Conservation (phyloP, 495 filamentous ascomycete species). For the Tuber microsphaerosporum region DNA sequence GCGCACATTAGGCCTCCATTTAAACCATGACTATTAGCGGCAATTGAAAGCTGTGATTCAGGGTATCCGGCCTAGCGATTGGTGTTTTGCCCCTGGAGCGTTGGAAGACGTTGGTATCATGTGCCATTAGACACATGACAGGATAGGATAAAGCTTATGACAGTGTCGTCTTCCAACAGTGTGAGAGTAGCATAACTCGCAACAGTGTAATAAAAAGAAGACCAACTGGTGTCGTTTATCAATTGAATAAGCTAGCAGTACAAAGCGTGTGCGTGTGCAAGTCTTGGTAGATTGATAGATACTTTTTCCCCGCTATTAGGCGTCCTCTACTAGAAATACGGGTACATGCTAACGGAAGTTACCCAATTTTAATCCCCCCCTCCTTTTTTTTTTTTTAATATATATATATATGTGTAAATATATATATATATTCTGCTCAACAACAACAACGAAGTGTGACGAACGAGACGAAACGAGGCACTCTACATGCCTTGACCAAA, state of each 20-base stretch:
- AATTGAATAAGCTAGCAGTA: neutral
- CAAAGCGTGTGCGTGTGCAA: neutral
- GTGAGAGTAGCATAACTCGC: neutral
- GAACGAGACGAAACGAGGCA: neutral
- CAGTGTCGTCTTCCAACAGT: neutral
- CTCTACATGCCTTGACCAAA: neutral
- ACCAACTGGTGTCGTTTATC: neutral
- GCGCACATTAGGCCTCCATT: slow-evolving; percentile 7
- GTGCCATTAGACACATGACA: neutral
- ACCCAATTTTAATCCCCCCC: neutral
- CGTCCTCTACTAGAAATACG: neutral
- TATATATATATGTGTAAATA: neutral
- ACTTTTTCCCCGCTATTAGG: neutral
- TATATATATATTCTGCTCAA: neutral
- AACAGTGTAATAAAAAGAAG: neutral
- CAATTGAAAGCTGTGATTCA: neutral
- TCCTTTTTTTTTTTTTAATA: too few species aligned
- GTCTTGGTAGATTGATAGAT: neutral
- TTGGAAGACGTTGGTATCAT: neutral
- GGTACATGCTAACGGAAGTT: neutral
- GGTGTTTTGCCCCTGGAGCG: neutral
- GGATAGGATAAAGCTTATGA: neutral
- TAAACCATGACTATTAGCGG: neutral
- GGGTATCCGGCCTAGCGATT: neutral
- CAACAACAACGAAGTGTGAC: neutral